Conservation (phyloP, 345 rosid genomes). For the Gossypium turneri region DNA sequence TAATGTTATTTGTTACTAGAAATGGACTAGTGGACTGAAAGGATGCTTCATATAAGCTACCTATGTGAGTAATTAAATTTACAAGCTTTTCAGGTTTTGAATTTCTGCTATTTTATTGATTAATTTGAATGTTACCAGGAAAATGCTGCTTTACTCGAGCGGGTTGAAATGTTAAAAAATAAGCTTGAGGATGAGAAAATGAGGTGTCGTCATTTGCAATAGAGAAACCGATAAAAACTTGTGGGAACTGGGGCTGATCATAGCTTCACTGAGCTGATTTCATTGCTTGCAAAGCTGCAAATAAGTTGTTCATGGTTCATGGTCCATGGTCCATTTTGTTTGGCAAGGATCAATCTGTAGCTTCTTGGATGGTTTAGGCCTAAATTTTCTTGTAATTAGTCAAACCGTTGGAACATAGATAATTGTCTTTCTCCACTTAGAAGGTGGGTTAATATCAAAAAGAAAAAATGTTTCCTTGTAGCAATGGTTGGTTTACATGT, state of each 20-base stretch:
- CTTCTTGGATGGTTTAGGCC: not conserved
- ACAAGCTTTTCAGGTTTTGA: slow-evolving; percentile 6
- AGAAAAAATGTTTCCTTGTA: too few relatives aligned
- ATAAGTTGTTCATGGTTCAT: not conserved
- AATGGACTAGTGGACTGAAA: too few relatives aligned
- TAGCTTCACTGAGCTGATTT: not conserved
- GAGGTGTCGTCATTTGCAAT: slow-evolving; percentile 36
- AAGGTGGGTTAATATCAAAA: too few relatives aligned
- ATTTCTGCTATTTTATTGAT: slow-evolving; percentile 17
- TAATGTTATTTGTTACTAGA: too few relatives aligned
- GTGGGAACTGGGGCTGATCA: not conserved
- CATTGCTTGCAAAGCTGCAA: not conserved
- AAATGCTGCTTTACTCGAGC: slow-evolving; percentile 41
- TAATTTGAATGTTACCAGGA: slow-evolving; percentile 35
- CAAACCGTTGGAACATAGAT: not conserved
- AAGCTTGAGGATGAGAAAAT: slow-evolving; percentile 41
- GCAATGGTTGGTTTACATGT: too few relatives aligned
- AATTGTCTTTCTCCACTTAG: not conserved
- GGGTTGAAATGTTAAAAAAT: slow-evolving; percentile 40
- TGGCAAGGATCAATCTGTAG: not conserved
- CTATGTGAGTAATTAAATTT: not conserved
- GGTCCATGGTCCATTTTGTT: not conserved
- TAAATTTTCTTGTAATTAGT: not conserved
- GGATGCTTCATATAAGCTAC: too few relatives aligned
- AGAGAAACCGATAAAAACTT: slow-evolving; percentile 42